Percentiles rank a stretch among this genome's conserved stretches.
Evolutionary conservation across 768 basidiomycete genomes (phyloP).

Genomic region (Mrakia gelida): DNA sequence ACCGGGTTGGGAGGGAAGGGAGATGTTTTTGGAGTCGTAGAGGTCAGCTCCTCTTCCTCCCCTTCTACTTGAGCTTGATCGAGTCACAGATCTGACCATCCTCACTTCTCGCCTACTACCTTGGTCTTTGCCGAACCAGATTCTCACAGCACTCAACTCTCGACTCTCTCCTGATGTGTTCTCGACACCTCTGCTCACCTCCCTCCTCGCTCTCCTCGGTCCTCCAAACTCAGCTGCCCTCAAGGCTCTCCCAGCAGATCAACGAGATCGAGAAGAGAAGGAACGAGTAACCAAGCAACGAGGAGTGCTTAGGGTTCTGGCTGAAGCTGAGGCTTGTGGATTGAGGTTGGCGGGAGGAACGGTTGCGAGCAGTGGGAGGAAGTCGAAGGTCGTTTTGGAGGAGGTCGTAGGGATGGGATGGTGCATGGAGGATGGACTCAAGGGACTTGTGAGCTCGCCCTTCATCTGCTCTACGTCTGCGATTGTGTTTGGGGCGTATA

Average conservation of each 20-base stretch:
- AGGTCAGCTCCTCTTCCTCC: slow-evolving; percentile 53
- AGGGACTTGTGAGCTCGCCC: slow-evolving; percentile 64
- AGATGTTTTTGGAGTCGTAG: slow-evolving; percentile 50
- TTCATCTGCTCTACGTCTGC: neutral
- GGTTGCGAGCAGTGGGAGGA: slow-evolving; percentile 59
- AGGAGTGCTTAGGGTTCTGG: slow-evolving; percentile 76
- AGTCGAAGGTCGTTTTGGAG: slow-evolving; percentile 52
- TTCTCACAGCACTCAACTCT: slow-evolving; percentile 81
- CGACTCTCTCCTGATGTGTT: slow-evolving; percentile 71
- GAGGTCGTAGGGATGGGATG: slow-evolving; percentile 45
- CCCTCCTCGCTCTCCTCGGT: slow-evolving; percentile 50
- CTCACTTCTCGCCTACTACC: neutral
- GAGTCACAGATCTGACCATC: too few species aligned
- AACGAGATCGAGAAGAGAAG: slow-evolving; percentile 87
- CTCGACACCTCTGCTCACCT: slow-evolving; percentile 63
- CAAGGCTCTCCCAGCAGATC: slow-evolving; percentile 64
- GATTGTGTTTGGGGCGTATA: neutral
- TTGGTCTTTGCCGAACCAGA: slow-evolving; percentile 49
- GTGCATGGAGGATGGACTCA: slow-evolving; percentile 70
- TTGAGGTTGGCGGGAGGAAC: slow-evolving; percentile 15
- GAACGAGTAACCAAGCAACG: slow-evolving; percentile 74
- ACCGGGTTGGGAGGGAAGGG: slow-evolving; percentile 53
- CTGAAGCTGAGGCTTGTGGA: slow-evolving; percentile 84
- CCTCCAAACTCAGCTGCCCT: slow-evolving; percentile 48
- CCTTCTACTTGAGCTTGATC: neutral